A percentile compares a stretch with the other conserved stretches of the same genome.
Evolutionary conservation across 2,329 filamentous ascomycete species (phyloP).

Genomic region (Cladosporium sphaerospermum): DNA sequence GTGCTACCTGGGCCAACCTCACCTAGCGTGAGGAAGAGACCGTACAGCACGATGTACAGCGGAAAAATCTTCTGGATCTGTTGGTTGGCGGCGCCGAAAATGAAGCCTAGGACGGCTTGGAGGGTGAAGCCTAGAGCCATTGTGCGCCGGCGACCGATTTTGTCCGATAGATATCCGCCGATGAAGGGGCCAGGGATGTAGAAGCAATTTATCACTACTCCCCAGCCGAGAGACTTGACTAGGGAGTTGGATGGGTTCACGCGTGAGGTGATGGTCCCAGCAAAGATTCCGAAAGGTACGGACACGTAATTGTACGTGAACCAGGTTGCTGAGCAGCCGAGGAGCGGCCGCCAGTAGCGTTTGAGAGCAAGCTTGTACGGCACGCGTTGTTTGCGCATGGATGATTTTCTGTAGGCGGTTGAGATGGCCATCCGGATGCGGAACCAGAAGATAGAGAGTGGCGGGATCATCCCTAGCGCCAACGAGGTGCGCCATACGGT

Average conservation of each 20-base stretch:
- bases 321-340: constrained; percentile 67
- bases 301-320: constrained; percentile 69
- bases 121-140: constrained; percentile 62
- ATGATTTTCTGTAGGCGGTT: constrained; percentile 66
- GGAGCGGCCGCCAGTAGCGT: constrained; percentile 68
- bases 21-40: constrained; percentile 67
- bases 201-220: constrained; percentile 78
- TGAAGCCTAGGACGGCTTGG: constrained; percentile 73
- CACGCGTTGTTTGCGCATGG: constrained; percentile 50
- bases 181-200: constrained; percentile 75
- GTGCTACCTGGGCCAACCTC: constrained; percentile 60
- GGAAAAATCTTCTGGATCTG: constrained; percentile 28
- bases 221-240: constrained; percentile 71
- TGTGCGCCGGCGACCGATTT: constrained; percentile 67
- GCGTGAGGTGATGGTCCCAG: constrained; percentile 62
- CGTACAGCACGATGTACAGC: constrained; percentile 67
- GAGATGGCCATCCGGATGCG: constrained; percentile 68
- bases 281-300: constrained; percentile 82
- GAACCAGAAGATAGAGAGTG: constrained; percentile 61
- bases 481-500: constrained; percentile 71
- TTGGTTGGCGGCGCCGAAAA: constrained; percentile 64
- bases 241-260: constrained; percentile 57
- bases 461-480: constrained; percentile 63
- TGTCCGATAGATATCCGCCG: constrained; percentile 70
- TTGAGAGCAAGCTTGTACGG: constrained; percentile 45